Base-by-base conservation (phyloP, 1,284 basidiomycete species). In the Inonotus obliquus region DNA sequence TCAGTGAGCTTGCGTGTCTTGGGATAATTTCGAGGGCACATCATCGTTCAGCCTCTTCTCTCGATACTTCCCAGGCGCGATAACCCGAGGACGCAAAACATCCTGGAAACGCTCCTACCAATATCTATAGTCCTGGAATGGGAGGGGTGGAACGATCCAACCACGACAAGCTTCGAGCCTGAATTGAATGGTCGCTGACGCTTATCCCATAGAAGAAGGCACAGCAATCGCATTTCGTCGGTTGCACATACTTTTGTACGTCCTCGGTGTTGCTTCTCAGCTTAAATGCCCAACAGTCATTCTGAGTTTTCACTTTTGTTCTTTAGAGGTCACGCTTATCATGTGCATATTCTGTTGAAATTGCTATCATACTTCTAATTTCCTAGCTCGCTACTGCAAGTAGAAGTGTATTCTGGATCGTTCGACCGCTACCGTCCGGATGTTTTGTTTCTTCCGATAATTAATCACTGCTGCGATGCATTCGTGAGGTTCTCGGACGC, bases 101-200 rank as follows among this genome's bases (percentile, higher is more conserved):
- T 9, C 66, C 68, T 9, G 32, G 32, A 4, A 32, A 4, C 4
- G 32, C 4, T 32, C 32, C 32, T 32, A 32, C 32, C 32, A 32
- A 9, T n/a, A n/a, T n/a, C n/a, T n/a, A 9, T 9, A 4, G 9
- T 32, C 32, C 32, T 39, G n/a, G 39, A n/a, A 13, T 21, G 17
- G 14, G 61, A 44, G 35, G 19, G 10, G 4, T 45, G 7, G 23
- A 48, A 32, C 5, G 54, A 65, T 25, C 25, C 25, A 10, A 49
- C 52, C 14, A 69, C 65, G 35, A 82, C 84, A 54, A n/a, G n/a
- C n/a, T n/a, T n/a, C n/a, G 69, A 38, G 71, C 92, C 1, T 78
- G 79, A 38, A 78, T 91, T 2, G 89, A 88, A 67, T 92, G 88
- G 88, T 87, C 89, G 2, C 68, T 92, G 57, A 86, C 87, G 11